Base-by-base conservation (phyloP, 2,329 filamentous ascomycete genomes). In the Cercospora zeae-maydis region DNA sequence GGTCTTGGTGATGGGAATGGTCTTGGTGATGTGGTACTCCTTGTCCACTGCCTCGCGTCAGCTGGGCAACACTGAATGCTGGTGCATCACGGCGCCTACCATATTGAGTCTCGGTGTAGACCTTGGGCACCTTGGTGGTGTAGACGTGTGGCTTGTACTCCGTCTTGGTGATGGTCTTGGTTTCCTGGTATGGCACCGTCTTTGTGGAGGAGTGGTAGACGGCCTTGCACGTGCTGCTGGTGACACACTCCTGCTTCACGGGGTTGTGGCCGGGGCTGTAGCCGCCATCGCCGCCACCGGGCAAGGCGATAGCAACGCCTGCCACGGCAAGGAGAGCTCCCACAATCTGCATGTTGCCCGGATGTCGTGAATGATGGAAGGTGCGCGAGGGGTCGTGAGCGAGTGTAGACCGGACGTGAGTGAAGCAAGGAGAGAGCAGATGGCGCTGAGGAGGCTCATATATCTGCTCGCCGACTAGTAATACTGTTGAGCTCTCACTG, bases 131-230 rank as follows among this genome's bases (percentile, higher is more conserved):
- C 31, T 66, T 42, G 45, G 62, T 61, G 34, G 58, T 55, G 53
- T 58, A 57, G 11, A 45, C 39, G 24, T 53, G 33, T 27, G 64
- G 64, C 39, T 61, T 66, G 47, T 66, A 64, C 5, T 58, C 49
- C 13, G 64, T 66, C 42, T 59, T 45, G 24, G 64, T 66, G 57
- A 66, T 45, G 5, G 64, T 66, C 62, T 63, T 62, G 52, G 59
- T 62, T 14, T 47, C 24, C 8, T 62, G 56, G 59, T 66, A 63
- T 55, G 64, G 64, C 19, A 66, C 37, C 0, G 47, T 58, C 53
- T 64, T 66, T 16, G 64, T 66, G 3, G 53, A 59, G 62, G 59
- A 61, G 62, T 64, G 59, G 56, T 63, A 63, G 33, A 58, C 31
- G 16, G 62, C 64, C 34, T 60, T 61, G 62, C 64, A 66, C 3